These are phyloP conservation scores for Piloderma croceum DNA, from an alignment of 768 basidiomycete species.

Conservation along the genomic window DNA sequence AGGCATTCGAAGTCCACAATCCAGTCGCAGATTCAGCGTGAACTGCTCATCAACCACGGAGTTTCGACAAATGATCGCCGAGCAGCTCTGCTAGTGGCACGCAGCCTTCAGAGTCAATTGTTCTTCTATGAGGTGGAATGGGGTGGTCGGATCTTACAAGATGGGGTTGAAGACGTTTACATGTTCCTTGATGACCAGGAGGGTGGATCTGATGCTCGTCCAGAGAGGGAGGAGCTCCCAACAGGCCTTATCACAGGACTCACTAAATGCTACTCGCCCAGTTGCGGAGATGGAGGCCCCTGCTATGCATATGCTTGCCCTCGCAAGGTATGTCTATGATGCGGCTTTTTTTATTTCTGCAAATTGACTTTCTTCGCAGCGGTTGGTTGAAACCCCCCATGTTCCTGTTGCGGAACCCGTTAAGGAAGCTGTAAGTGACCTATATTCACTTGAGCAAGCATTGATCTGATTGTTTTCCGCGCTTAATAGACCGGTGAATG, in stretches of 20 bases:
- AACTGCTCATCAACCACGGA: slow-evolving; percentile 70
- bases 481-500: too few relatives aligned
- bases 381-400: too few relatives aligned
- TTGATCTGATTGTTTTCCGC: too few relatives aligned
- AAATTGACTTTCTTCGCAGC: neutral
- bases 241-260: slow-evolving; percentile 87
- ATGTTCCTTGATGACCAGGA: slow-evolving; percentile 85
- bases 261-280: slow-evolving; percentile 86
- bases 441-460: too few relatives aligned
- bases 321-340: slow-evolving; percentile 50
- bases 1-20: slow-evolving; percentile 65
- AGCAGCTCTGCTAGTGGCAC: slow-evolving; percentile 81
- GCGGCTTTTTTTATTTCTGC: neutral
- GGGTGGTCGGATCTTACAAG: slow-evolving; percentile 75
- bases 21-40: slow-evolving; percentile 80
- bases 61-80: slow-evolving; percentile 74
- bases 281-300: slow-evolving; percentile 70
- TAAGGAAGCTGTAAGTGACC: too few relatives aligned
- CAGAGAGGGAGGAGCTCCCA: slow-evolving; percentile 66
- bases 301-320: slow-evolving; percentile 87
- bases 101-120: slow-evolving; percentile 84
- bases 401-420: too few relatives aligned
- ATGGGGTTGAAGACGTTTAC: slow-evolving; percentile 90
- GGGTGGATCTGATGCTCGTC: slow-evolving; percentile 51
- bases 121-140: slow-evolving; percentile 98